A percentile compares a stretch with the other conserved stretches of the same genome.
Conservation (phyloP, 345 rosid species). For the Angophora floribunda region DNA sequence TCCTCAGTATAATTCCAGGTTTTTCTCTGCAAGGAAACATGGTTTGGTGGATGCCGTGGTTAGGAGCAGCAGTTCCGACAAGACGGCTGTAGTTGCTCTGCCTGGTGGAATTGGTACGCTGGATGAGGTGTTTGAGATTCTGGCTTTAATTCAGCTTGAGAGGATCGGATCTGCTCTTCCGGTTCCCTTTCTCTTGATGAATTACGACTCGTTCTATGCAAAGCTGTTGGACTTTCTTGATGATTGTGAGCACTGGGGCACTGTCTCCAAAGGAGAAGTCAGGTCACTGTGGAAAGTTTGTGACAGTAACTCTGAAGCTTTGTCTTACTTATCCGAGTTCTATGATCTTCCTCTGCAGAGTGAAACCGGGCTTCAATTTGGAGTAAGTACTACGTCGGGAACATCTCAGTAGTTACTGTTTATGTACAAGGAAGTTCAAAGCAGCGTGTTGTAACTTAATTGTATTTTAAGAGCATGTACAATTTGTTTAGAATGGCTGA, state of each 20-base stretch:
- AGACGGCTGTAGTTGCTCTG: constrained; percentile 73
- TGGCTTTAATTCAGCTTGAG: constrained; percentile 72
- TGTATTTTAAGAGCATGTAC: neutral
- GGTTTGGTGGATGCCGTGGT: constrained; percentile 80
- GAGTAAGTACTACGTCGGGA: constrained; percentile 2
- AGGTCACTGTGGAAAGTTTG: constrained; percentile 77
- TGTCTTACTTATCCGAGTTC: constrained; percentile 57
- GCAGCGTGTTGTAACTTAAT: neutral
- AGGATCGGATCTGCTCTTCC: constrained; percentile 73
- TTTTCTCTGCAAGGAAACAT: constrained; percentile 94
- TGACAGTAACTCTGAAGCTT: constrained; percentile 58
- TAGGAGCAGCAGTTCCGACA: constrained; percentile 40
- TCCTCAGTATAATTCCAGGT: constrained; percentile 24
- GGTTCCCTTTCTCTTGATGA: constrained; percentile 82
- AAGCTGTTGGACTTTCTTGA: constrained; percentile 76
- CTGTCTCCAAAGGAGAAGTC: constrained; percentile 65
- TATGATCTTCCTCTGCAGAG: constrained; percentile 24
- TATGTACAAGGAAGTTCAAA: neutral
- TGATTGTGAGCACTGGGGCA: constrained; percentile 69
- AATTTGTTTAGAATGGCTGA: neutral
- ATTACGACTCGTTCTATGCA: constrained; percentile 63
- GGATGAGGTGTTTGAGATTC: constrained; percentile 81
- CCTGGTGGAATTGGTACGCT: constrained; percentile 93
- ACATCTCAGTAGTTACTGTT: neutral
- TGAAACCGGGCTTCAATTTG: neutral